Evolutionary conservation across 192 early-diverging fungal species (phyloP).

Genomic region (Coemansia furcata): DNA sequence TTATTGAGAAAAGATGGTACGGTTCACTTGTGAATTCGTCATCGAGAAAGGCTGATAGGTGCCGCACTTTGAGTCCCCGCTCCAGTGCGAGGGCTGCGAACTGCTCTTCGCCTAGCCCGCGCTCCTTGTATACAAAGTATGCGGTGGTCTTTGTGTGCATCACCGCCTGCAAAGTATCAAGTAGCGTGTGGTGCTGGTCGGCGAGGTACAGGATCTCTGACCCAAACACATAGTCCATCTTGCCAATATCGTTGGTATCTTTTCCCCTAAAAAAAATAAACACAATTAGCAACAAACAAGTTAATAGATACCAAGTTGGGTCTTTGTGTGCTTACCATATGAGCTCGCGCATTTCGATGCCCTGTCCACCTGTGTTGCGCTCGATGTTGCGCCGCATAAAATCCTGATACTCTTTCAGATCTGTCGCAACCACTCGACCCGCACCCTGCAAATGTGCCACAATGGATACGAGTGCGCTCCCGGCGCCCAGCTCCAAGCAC

Average conservation of each 20-base stretch:
- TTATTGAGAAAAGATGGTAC: not conserved
- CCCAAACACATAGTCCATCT: not conserved
- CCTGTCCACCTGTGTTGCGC: not conserved
- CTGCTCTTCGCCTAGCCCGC: not conserved
- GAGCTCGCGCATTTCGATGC: slow-evolving; percentile 10
- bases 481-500: not conserved
- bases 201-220: not conserved
- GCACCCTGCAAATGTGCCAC: not conserved
- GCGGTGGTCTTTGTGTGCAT: not conserved
- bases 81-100: not conserved
- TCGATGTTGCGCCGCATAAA: slow-evolving; percentile 12
- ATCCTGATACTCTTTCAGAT: slow-evolving; percentile 11
- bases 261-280: not conserved
- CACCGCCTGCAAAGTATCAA: not conserved
- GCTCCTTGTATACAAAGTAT: not conserved
- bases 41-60: not conserved
- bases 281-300: not conserved
- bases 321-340: not conserved
- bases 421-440: slow-evolving; percentile 12
- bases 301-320: too few relatives aligned
- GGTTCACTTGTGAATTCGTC: not conserved
- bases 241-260: not conserved
- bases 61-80: not conserved
- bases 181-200: not conserved
- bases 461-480: not conserved